Conservation (phyloP, 1,139 yeast genomes). For the Debaryomyces psychrophilus region DNA sequence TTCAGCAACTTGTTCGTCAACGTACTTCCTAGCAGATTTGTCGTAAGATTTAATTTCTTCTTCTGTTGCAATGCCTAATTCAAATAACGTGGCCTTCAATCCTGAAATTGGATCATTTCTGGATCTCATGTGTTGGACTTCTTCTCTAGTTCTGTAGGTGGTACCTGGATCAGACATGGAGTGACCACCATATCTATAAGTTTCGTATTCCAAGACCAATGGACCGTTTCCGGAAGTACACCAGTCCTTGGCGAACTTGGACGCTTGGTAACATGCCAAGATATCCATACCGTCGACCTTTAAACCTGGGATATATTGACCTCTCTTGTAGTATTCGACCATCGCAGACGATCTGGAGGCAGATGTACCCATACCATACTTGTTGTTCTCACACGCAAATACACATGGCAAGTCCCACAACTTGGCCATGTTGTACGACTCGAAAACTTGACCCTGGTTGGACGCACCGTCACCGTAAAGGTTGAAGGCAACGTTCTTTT, state of each 20-base stretch:
- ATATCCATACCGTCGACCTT: constrained; percentile 99
- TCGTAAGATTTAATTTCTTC: constrained; percentile 92
- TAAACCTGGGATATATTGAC: constrained; percentile 98
- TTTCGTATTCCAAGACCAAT: constrained; percentile 91
- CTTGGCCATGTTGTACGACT: constrained; percentile 98
- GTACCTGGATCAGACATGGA: constrained; percentile 99
- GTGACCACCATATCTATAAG: constrained; percentile 99
- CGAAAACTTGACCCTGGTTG: constrained; percentile 98
- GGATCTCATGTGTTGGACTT: constrained; percentile 98
- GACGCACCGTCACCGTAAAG: constrained; percentile 99
- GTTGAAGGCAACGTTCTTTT: constrained; percentile 80
- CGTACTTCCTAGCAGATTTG: constrained; percentile 93
- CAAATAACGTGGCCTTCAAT: constrained; percentile 82
- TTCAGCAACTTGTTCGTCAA: constrained; percentile 89
- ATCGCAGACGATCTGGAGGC: constrained; percentile 96
- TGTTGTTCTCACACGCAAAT: constrained; percentile 97
- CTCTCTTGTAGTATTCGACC: constrained; percentile 97
- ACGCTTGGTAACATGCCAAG: constrained; percentile 92
- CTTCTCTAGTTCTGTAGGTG: constrained; percentile 99
- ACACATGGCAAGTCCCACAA: constrained; percentile 95
- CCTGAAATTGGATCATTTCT: constrained; percentile 98
- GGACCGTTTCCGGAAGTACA: constrained; percentile 93
- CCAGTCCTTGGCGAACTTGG: constrained; percentile 97
- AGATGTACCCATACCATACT: constrained; percentile 99
- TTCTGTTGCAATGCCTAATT: constrained; percentile 84